Conservation (phyloP, 257 asterid species). For the Scutellaria galericulata region DNA sequence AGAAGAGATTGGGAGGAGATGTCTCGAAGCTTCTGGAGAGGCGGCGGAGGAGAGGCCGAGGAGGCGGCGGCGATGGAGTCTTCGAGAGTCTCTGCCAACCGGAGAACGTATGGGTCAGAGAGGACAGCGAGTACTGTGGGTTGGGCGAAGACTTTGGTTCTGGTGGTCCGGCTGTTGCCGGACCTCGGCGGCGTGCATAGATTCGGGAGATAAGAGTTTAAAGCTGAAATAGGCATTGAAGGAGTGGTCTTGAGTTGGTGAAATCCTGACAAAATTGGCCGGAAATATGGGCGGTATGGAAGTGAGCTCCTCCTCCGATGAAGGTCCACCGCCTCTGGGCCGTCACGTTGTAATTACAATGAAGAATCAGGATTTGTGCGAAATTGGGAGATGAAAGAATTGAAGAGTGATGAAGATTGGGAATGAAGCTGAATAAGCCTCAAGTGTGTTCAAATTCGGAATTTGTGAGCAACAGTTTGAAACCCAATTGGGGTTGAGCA, state of each 20-base stretch:
- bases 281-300: background rate
- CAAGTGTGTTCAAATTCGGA: too few species aligned
- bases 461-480: too few species aligned
- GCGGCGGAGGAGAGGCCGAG: slow-evolving; percentile 54
- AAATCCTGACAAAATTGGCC: slow-evolving; percentile 9
- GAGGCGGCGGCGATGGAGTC: slow-evolving; percentile 62
- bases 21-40: slow-evolving; percentile 71
- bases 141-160: slow-evolving; percentile 40
- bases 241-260: slow-evolving; percentile 5
- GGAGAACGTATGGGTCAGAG: slow-evolving; percentile 88
- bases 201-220: slow-evolving; percentile 40
- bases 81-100: slow-evolving; percentile 88
- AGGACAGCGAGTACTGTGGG: slow-evolving; percentile 50
- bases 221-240: slow-evolving; percentile 55
- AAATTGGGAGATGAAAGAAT: too few species aligned
- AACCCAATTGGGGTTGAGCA: too few species aligned
- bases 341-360: background rate
- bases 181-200: slow-evolving; percentile 37
- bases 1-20: slow-evolving; percentile 77
- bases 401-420: too few species aligned
- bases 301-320: slow-evolving; percentile 5
- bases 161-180: slow-evolving; percentile 38
- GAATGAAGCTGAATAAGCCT: too few species aligned
- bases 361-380: background rate
- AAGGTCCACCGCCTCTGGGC: slow-evolving; percentile 6